These are phyloP conservation scores for Epichloe brachyelytri DNA, from an alignment of 2,329 filamentous ascomycete species.

Conservation along the genomic window DNA sequence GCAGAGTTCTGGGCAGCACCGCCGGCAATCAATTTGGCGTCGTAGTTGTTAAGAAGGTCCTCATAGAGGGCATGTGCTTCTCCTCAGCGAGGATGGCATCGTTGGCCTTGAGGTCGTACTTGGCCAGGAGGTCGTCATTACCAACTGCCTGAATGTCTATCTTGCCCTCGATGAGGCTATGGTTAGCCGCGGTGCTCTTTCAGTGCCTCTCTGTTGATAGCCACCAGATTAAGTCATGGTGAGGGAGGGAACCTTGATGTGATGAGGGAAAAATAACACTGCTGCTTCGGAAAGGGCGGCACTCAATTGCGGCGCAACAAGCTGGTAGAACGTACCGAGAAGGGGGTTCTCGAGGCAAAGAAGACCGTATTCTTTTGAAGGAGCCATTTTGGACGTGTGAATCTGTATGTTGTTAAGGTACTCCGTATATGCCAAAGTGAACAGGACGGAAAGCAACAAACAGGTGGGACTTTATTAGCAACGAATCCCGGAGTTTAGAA, in stretches of 20 bases:
- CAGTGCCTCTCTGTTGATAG: neutral
- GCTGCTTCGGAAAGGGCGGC: neutral
- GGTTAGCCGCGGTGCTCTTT: neutral
- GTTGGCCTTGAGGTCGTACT: conserved; percentile 90
- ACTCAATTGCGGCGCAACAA: neutral
- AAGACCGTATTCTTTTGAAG: conserved; percentile 70
- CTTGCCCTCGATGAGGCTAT: neutral
- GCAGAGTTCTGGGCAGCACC: conserved; percentile 97
- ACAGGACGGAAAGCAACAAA: neutral
- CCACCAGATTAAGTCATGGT: neutral
- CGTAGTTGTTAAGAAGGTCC: conserved; percentile 81
- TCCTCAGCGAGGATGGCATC: conserved; percentile 94
- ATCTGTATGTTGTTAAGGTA: neutral
- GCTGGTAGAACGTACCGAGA: conserved; percentile 52
- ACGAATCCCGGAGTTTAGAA: neutral
- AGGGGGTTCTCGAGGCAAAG: conserved; percentile 95
- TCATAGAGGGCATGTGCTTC: conserved; percentile 87
- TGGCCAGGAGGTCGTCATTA: conserved; percentile 71
- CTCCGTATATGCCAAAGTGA: too few species aligned
- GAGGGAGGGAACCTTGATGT: neutral
- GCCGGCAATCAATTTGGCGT: conserved; percentile 89
- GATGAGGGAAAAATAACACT: neutral
- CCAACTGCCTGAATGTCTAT: conserved; percentile 83
- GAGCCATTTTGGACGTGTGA: conserved; percentile 43
- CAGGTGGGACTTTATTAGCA: neutral